phyloP scores from a whole-genome alignment of 306 rosid genomes.

The Acmispon strigosus region DNA sequence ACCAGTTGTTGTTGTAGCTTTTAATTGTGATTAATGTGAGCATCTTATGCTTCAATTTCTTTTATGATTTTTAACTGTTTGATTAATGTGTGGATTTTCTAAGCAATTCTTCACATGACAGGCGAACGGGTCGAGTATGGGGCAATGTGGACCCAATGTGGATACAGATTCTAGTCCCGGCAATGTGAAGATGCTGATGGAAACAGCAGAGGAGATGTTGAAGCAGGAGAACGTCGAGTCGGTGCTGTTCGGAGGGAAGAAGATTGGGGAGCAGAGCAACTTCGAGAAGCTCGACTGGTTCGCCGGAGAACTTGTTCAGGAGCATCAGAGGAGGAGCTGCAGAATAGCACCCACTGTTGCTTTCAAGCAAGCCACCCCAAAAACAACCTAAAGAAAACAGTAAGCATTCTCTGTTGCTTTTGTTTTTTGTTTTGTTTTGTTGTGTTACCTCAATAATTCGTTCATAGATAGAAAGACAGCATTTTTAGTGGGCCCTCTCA shows the following conservation, averaged over 20 bases:
- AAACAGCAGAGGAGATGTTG: slow-evolving; percentile 78
- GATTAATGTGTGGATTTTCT: too few species aligned
- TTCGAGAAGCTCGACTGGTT: slow-evolving; percentile 95
- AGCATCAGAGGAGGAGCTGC: slow-evolving; percentile 99
- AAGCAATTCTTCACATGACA: slow-evolving; percentile 28
- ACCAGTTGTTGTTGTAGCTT: background rate
- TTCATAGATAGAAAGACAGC: slow-evolving; percentile 14
- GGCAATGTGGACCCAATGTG: slow-evolving; percentile 62
- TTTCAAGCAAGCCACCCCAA: slow-evolving; percentile 87
- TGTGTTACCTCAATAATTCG: slow-evolving; percentile 22
- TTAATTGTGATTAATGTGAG: slow-evolving; percentile 8
- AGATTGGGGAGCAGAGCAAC: slow-evolving; percentile 73
- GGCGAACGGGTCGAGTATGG: slow-evolving; percentile 92
- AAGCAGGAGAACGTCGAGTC: slow-evolving; percentile 98
- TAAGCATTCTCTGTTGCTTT: slow-evolving; percentile 18
- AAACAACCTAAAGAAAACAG: slow-evolving; percentile 37
- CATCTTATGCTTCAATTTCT: background rate
- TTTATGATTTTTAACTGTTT: background rate
- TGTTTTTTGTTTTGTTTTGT: slow-evolving; percentile 16
- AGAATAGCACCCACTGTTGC: slow-evolving; percentile 99
- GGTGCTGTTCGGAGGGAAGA: slow-evolving; percentile 85
- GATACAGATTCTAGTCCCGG: slow-evolving; percentile 71
- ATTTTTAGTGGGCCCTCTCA: slow-evolving; percentile 34
- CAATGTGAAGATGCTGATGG: slow-evolving; percentile 72
- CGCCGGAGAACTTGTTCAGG: slow-evolving; percentile 92